Evolutionary conservation across 164 flowering plant genomes (phyloP).

Genomic region (Santalum album): DNA sequence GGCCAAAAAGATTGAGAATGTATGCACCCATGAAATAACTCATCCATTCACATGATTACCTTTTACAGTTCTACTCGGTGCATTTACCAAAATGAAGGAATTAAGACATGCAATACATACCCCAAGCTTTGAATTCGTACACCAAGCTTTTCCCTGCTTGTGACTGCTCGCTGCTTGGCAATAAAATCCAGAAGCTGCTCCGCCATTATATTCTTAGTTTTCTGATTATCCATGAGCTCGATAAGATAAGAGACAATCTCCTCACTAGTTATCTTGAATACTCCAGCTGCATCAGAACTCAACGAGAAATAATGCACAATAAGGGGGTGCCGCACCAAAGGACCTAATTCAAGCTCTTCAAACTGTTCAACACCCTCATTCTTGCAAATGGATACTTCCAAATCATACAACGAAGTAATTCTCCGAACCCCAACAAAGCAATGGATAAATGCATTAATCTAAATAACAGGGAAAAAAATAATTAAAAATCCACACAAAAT

Average conservation of each 20-base stretch:
- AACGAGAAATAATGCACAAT: conserved; percentile 59
- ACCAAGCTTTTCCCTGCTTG: conserved; percentile 44
- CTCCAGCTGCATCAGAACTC: conserved; percentile 30
- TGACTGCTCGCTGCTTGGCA: conserved; percentile 34
- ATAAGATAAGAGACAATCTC: conserved; percentile 44
- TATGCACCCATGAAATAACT: too few relatives aligned
- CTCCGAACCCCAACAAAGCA: conserved; percentile 69
- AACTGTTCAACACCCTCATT: conserved; percentile 57
- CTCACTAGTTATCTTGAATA: conserved; percentile 46
- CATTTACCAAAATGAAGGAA: background rate
- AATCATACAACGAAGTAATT: conserved; percentile 64
- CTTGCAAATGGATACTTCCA: conserved; percentile 70
- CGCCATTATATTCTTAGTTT: conserved; percentile 22
- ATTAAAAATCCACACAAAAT: background rate
- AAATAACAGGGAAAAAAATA: conserved; percentile 11
- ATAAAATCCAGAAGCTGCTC: conserved; percentile 58
- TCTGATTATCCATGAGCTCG: conserved; percentile 22
- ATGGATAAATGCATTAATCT: conserved; percentile 79
- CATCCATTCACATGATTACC: too few relatives aligned
- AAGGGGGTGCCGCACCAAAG: conserved; percentile 69
- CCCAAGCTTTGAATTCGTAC: conserved; percentile 72
- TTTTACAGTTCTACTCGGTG: too few relatives aligned
- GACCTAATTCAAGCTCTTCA: conserved; percentile 86
- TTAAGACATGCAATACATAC: conserved; percentile 27
- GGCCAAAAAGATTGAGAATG: too few relatives aligned